A percentile compares a stretch with the other conserved stretches of the same genome.
Evolutionary conservation across 2,329 filamentous ascomycete genomes (phyloP).

Genomic region (Aspergillus novofumigatus): DNA sequence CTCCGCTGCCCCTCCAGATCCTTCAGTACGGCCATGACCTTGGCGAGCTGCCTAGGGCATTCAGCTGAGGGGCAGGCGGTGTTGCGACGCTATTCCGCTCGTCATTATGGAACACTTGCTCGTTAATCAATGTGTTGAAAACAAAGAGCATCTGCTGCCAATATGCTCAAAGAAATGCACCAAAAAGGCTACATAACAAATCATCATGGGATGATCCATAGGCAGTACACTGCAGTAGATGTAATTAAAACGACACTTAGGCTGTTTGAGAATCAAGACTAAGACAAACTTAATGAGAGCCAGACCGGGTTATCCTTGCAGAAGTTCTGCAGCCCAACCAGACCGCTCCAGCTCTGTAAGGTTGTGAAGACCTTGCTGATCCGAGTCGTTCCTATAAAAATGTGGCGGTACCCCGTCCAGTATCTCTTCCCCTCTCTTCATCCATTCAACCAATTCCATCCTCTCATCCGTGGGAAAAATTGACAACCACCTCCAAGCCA

Average conservation of each 20-base stretch:
- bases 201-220: background rate
- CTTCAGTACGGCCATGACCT: constrained; percentile 1
- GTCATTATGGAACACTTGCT: too few species aligned
- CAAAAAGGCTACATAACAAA: too few species aligned
- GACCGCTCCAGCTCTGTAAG: background rate
- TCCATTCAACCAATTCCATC: background rate
- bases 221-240: background rate
- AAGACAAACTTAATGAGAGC: too few species aligned
- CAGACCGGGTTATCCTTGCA: background rate
- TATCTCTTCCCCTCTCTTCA: background rate
- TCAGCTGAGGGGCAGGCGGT: background rate
- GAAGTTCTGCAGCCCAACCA: background rate
- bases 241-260: background rate
- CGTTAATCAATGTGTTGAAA: too few species aligned
- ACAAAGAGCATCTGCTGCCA: too few species aligned
- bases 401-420: background rate
- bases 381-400: background rate
- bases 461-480: too few species aligned
- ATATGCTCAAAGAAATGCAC: too few species aligned
- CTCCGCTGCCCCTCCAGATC: constrained; percentile 1
- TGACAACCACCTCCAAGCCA: background rate
- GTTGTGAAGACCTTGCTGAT: background rate
- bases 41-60: background rate
- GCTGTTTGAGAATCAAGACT: too few species aligned
- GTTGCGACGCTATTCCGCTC: too few species aligned